Percentiles rank a stretch among this genome's conserved stretches.
Evolutionary conservation across 1,284 basidiomycete species (phyloP).

Genomic region (Rhodotorula sp.): DNA sequence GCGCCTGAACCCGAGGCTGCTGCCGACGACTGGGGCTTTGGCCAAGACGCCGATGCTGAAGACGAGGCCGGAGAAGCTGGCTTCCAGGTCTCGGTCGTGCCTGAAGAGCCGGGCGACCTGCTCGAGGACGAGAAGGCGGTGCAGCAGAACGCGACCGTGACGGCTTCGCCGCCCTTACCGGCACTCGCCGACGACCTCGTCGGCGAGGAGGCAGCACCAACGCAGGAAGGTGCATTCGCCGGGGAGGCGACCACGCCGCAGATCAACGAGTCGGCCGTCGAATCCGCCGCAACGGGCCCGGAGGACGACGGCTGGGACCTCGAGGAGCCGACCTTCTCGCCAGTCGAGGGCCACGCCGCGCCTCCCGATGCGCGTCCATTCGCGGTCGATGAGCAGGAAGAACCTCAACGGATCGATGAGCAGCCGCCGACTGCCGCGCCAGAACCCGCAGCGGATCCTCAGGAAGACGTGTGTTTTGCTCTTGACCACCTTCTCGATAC

Average conservation of each 20-base stretch:
- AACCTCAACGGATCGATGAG: too few species aligned
- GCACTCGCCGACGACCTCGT: conserved; percentile 10
- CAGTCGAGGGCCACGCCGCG: neutral
- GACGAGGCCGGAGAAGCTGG: neutral
- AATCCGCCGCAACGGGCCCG: too few species aligned
- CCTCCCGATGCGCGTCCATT: too few species aligned
- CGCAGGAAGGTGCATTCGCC: neutral
- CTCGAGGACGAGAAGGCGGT: conserved; percentile 2
- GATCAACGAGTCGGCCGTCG: too few species aligned
- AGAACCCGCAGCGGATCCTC: too few species aligned
- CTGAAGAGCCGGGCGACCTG: neutral
- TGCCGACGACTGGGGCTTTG: conserved; percentile 18
- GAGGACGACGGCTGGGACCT: conserved; percentile 19
- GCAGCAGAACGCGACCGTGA: neutral
- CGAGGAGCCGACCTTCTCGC: neutral
- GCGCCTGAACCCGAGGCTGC: neutral
- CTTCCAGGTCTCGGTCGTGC: neutral
- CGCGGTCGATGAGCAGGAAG: too few species aligned
- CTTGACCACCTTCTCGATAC: neutral
- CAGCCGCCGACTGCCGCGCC: too few species aligned
- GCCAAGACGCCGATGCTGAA: neutral
- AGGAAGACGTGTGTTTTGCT: neutral
- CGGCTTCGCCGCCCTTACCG: neutral
- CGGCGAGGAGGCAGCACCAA: neutral
- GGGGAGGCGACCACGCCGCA: neutral